These are phyloP conservation scores for Tritrichomonas musculus DNA, from an alignment of 208 protist species.

Conservation along the genomic window DNA sequence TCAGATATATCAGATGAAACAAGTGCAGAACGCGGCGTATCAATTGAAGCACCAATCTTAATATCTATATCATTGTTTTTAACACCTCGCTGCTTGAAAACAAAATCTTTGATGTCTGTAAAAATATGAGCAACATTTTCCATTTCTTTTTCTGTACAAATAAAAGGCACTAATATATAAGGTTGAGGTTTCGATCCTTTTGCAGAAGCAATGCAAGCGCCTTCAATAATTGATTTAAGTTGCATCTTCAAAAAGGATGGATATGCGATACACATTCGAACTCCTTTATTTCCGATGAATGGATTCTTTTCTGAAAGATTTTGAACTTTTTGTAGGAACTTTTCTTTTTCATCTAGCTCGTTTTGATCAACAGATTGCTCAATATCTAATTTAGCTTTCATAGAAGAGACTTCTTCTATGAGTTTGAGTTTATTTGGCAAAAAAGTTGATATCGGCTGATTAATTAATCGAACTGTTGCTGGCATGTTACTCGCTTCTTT, in stretches of 20 bases:
- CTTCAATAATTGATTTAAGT: neutral
- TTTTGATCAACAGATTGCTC: neutral
- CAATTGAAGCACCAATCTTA: neutral
- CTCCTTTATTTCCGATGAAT: conserved; percentile 1
- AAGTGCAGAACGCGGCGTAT: neutral
- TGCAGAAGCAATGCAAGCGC: neutral
- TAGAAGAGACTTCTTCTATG: neutral
- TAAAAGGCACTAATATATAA: neutral
- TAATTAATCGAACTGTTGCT: neutral
- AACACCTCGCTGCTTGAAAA: neutral
- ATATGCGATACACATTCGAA: neutral
- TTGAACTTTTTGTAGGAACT: neutral
- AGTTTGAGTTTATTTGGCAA: neutral
- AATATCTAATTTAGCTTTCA: neutral
- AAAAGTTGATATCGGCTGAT: neutral
- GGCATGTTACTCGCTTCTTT: neutral
- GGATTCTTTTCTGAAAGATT: neutral
- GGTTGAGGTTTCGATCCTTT: neutral
- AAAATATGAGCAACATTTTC: neutral
- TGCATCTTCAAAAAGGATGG: neutral
- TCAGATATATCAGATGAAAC: neutral
- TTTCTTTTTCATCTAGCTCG: neutral
- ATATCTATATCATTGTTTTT: neutral
- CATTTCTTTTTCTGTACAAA: neutral
- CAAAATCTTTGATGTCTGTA: neutral